These are phyloP conservation scores for Ajuga chamaepitys DNA, from an alignment of 257 asterid species.

Conservation along the genomic window DNA sequence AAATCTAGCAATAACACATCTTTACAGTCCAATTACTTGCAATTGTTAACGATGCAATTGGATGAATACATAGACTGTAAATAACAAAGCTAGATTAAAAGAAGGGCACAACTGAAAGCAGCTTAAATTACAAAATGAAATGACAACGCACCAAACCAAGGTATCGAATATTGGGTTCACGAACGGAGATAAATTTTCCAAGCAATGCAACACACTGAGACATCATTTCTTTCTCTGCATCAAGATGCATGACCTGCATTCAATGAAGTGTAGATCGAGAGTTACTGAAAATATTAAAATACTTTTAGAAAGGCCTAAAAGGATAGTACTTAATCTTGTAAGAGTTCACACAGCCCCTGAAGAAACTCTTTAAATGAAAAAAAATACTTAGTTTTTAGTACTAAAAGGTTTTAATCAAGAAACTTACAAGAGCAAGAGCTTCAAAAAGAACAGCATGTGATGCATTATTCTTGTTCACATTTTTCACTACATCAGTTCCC, in stretches of 20 bases:
- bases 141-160: slow-evolving; percentile 80
- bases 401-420: slow-evolving; percentile 1
- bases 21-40: slow-evolving; percentile 2
- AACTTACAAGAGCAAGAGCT: slow-evolving; percentile 94
- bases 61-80: background rate
- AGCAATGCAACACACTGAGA: slow-evolving; percentile 97
- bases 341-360: background rate
- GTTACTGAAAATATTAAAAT: background rate
- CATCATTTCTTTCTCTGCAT: slow-evolving; percentile 98
- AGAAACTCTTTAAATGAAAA: background rate
- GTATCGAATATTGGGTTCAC: slow-evolving; percentile 95
- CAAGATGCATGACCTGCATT: slow-evolving; percentile 94
- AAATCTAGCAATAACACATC: background rate
- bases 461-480: slow-evolving; percentile 98
- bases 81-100: background rate
- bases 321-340: background rate
- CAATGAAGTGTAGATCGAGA: slow-evolving; percentile 6
- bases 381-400: background rate
- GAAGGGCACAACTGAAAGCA: background rate
- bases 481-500: slow-evolving; percentile 99
- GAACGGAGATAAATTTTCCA: slow-evolving; percentile 93
- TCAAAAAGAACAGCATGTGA: slow-evolving; percentile 99
- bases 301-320: background rate
- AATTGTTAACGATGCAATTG: background rate
- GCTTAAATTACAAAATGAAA: slow-evolving; percentile 6